Conservation (phyloP, 148 eudicot species). For the Vaccinium myrtillus region DNA sequence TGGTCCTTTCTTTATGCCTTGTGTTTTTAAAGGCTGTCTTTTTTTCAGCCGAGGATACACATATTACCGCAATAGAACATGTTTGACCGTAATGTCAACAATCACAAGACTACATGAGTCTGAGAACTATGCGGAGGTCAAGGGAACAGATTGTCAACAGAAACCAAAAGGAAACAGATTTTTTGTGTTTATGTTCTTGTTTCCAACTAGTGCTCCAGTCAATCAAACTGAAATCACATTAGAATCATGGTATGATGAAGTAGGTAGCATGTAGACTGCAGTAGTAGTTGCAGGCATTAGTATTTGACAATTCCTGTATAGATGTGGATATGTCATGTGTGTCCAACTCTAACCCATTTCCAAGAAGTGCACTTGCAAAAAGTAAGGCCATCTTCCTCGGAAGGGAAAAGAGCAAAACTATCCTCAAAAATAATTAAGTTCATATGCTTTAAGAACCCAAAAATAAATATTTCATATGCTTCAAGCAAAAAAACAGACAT, state of each 20-base stretch:
- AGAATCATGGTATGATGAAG: slow-evolving; percentile 1
- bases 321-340: background rate
- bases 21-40: background rate
- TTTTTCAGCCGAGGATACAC: background rate
- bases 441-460: slow-evolving; percentile 3
- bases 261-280: background rate
- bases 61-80: background rate
- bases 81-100: background rate
- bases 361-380: background rate
- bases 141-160: slow-evolving; percentile 1
- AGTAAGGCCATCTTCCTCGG: background rate
- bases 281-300: background rate
- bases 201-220: background rate
- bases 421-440: background rate
- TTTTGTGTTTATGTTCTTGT: background rate
- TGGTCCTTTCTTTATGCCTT: background rate
- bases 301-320: background rate
- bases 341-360: slow-evolving; percentile 10
- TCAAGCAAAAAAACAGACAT: background rate
- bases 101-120: background rate
- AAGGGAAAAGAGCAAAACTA: background rate
- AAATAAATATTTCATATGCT: background rate
- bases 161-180: background rate
- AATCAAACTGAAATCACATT: background rate
- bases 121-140: background rate